Evolutionary conservation across 2,329 filamentous ascomycete genomes (phyloP).

Genomic region (Thielaviopsis euricoi): DNA sequence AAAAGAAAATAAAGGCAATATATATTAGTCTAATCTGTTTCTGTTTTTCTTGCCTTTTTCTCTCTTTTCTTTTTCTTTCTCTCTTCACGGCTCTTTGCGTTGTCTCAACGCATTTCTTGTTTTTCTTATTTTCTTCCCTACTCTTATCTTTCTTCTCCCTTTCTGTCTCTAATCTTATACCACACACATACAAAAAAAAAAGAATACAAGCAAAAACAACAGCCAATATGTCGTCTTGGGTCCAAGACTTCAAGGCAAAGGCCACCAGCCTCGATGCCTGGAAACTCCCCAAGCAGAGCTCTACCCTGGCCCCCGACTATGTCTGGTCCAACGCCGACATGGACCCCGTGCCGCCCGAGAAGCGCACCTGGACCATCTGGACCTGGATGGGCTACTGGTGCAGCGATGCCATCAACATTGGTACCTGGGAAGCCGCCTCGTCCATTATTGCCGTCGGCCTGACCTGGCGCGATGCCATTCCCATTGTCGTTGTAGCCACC

Average conservation of each 20-base stretch:
- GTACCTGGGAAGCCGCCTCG: conserved; percentile 13
- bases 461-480: conserved; percentile 27
- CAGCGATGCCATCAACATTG: conserved; percentile 19
- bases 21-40: too few species aligned
- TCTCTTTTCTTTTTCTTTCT: background rate
- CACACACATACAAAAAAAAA: background rate
- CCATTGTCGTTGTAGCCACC: conserved; percentile 28
- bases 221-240: conserved; percentile 5
- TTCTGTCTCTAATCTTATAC: too few species aligned
- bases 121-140: background rate
- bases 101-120: background rate
- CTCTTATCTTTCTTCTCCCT: background rate
- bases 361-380: conserved; percentile 26
- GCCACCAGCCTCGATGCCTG: conserved; percentile 4
- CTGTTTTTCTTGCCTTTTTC: background rate
- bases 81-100: background rate
- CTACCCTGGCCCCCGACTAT: conserved; percentile 7
- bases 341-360: conserved; percentile 21
- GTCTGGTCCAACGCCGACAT: conserved; percentile 23
- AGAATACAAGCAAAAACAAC: too few species aligned
- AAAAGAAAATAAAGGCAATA: background rate
- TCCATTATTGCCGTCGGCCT: conserved; percentile 27
- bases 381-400: conserved; percentile 33
- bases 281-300: conserved; percentile 10
- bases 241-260: conserved; percentile 9